phyloP scores from a whole-genome alignment of 2,329 filamentous ascomycete species.

The Simplicillium aogashimaense region DNA sequence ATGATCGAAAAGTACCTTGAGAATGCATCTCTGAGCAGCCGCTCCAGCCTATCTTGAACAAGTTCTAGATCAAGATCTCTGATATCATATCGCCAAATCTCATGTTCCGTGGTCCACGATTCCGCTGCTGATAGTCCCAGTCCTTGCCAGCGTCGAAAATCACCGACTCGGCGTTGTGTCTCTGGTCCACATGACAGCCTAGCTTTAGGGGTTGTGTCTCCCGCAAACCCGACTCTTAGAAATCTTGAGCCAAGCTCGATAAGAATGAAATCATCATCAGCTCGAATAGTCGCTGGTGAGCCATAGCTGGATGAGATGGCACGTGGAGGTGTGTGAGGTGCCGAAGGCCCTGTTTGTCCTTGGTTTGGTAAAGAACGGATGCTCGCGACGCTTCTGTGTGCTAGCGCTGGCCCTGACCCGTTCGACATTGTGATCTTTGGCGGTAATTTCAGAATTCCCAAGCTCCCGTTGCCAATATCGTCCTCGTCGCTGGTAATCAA shows the following conservation, averaged over 20 bases:
- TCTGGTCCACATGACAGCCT: slow-evolving; percentile 64
- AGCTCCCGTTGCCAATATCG: no score
- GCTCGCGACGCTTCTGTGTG: slow-evolving; percentile 49
- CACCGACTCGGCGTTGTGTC: slow-evolving; percentile 66
- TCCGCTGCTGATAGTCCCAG: slow-evolving; percentile 33
- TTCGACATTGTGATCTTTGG: slow-evolving; percentile 29
- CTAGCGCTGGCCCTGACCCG: slow-evolving; percentile 30
- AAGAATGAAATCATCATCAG: slow-evolving; percentile 78
- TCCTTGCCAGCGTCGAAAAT: slow-evolving; percentile 64
- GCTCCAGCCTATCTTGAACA: slow-evolving; percentile 78
- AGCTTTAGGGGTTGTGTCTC: slow-evolving; percentile 67
- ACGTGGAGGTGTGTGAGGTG: slow-evolving; percentile 53
- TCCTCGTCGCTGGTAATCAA: slow-evolving; percentile 3
- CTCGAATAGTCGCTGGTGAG: slow-evolving; percentile 49
- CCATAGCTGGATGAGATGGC: slow-evolving; percentile 45
- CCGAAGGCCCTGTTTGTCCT: slow-evolving; percentile 23
- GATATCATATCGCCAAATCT: slow-evolving; percentile 75
- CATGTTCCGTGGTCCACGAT: slow-evolving; percentile 52
- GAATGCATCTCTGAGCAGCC: slow-evolving; percentile 70
- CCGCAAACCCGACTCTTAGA: slow-evolving; percentile 76
- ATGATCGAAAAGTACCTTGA: slow-evolving; percentile 53
- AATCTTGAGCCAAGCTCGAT: slow-evolving; percentile 75
- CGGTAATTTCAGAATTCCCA: no score
- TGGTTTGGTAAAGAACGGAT: slow-evolving; percentile 34
- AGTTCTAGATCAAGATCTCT: slow-evolving; percentile 65